These are phyloP conservation scores for Rhizopogon sp. DNA, from an alignment of 768 basidiomycete species.

Conservation along the genomic window DNA sequence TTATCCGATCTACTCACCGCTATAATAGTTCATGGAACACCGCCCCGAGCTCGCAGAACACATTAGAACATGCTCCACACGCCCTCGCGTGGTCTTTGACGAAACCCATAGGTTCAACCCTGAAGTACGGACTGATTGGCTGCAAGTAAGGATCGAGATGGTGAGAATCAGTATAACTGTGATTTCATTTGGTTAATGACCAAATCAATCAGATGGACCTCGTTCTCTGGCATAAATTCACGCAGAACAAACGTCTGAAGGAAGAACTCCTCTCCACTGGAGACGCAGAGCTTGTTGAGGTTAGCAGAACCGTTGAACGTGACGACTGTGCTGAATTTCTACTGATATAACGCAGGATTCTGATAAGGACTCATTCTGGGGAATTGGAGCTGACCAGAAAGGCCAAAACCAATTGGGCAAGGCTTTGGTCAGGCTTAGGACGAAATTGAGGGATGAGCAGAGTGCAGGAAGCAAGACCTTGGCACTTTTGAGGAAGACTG, in stretches of 20 bases:
- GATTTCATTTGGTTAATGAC: not conserved
- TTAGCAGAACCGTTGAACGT: constrained; percentile 13
- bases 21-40: constrained; percentile 25
- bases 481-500: not conserved
- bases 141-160: constrained; percentile 28
- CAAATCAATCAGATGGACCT: constrained; percentile 29
- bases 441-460: constrained; percentile 21
- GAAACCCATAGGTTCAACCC: constrained; percentile 31
- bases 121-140: constrained; percentile 31
- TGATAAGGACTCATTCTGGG: constrained; percentile 33
- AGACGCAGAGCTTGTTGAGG: constrained; percentile 33
- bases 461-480: not conserved
- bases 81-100: constrained; percentile 28
- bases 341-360: not conserved
- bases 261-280: constrained; percentile 32
- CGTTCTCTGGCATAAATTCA: constrained; percentile 35
- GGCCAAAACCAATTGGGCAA: constrained; percentile 39
- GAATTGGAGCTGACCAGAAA: constrained; percentile 30
- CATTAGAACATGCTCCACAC: constrained; percentile 28
- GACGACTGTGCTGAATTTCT: constrained; percentile 4
- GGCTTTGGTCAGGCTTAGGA: constrained; percentile 33
- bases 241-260: constrained; percentile 33
- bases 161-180: constrained; percentile 10
- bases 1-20: not conserved
- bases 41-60: constrained; percentile 30